These are phyloP conservation scores for Pyrenula aspistea DNA, from an alignment of 495 filamentous ascomycete genomes.

Conservation along the genomic window DNA sequence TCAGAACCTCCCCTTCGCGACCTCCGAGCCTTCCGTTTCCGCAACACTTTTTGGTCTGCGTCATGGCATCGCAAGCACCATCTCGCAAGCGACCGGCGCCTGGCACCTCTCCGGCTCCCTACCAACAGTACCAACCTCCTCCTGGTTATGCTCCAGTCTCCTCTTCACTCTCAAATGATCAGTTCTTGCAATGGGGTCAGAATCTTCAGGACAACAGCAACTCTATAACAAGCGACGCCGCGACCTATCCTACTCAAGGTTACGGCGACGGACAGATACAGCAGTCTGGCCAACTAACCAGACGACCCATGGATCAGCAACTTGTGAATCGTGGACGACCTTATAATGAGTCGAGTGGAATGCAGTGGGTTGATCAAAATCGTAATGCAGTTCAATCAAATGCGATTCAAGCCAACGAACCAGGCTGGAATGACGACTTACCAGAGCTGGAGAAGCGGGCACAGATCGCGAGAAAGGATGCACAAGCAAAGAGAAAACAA, in stretches of 20 bases:
- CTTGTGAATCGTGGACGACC: conserved; percentile 37
- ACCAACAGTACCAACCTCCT: conserved; percentile 24
- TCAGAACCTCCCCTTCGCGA: neutral
- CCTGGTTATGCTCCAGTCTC: conserved; percentile 17
- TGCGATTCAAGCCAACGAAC: conserved; percentile 28
- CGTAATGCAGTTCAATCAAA: conserved; percentile 8
- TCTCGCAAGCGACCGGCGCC: conserved; percentile 64
- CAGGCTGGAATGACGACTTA: conserved; percentile 53
- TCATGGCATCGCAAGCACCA: conserved; percentile 31
- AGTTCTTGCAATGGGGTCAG: conserved; percentile 43
- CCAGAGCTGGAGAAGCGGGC: conserved; percentile 69
- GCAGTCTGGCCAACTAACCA: conserved; percentile 53
- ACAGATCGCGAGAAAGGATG: conserved; percentile 64
- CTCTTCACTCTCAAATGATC: conserved; percentile 36
- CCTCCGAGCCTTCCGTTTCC: neutral
- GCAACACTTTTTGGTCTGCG: neutral
- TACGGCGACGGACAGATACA: conserved; percentile 28
- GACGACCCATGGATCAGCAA: conserved; percentile 46
- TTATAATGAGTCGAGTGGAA: conserved; percentile 36
- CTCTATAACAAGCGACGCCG: conserved; percentile 29
- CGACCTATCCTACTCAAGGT: conserved; percentile 25
- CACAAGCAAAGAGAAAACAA: conserved; percentile 75
- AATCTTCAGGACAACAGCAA: conserved; percentile 25
- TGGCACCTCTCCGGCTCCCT: conserved; percentile 49
- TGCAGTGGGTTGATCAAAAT: conserved; percentile 34